phyloP scores from a whole-genome alignment of 352 stramenopile genomes.

The Pythium phragmiticola region DNA sequence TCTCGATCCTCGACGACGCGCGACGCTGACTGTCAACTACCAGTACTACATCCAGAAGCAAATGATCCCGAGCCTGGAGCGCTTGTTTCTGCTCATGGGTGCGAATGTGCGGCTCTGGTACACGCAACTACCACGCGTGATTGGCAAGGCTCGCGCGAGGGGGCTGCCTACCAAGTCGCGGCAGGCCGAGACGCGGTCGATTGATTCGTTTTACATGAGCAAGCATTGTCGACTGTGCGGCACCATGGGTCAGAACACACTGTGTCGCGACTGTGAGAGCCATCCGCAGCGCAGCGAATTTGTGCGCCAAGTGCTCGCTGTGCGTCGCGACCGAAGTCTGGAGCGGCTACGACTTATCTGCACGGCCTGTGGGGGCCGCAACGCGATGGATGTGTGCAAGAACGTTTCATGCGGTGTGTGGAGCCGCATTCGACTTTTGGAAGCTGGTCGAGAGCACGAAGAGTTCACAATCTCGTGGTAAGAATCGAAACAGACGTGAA shows the following conservation, averaged over 20 bases:
- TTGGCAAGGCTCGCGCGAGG: conserved; percentile 52
- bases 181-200: conserved; percentile 38
- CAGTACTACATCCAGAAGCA: conserved; percentile 94
- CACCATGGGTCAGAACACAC: conserved; percentile 43
- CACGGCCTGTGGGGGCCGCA: conserved; percentile 49
- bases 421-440: conserved; percentile 51
- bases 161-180: conserved; percentile 12
- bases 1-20: conserved; percentile 28
- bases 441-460: conserved; percentile 9
- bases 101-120: conserved; percentile 82
- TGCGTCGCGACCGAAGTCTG: conserved; percentile 40
- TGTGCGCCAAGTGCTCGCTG: conserved; percentile 46
- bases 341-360: conserved; percentile 43
- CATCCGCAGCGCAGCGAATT: conserved; percentile 71
- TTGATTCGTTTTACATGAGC: conserved; percentile 86
- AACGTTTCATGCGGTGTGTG: conserved; percentile 67
- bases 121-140: conserved; percentile 47
- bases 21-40: conserved; percentile 73
- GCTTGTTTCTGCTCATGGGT: conserved; percentile 76
- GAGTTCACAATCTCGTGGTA: conserved; percentile 16
- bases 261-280: conserved; percentile 52
- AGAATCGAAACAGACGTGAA: neutral
- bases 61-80: conserved; percentile 75
- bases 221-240: conserved; percentile 79
- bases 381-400: conserved; percentile 40